phyloP scores from a whole-genome alignment of 1,284 basidiomycete genomes.

The Phellinidium pouzarii region DNA sequence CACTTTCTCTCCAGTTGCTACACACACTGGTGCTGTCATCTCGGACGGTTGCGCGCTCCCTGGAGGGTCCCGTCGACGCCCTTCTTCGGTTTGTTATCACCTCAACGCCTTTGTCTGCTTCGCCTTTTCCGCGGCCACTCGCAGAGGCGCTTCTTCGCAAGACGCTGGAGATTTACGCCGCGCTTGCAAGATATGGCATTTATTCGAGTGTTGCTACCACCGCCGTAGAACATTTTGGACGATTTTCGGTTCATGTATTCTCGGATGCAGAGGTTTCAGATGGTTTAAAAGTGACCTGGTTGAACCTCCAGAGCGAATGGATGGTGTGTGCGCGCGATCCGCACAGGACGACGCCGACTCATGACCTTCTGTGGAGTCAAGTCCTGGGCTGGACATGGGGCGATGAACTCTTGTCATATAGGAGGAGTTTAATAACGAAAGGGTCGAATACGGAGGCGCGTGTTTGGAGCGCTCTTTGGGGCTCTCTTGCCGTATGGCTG shows the following conservation, averaged over 20 bases:
- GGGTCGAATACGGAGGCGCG: slow-evolving; percentile 24
- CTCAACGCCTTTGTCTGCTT: slow-evolving; percentile 42
- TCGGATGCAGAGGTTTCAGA: slow-evolving; percentile 33
- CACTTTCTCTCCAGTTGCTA: slow-evolving; percentile 55
- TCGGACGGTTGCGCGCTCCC: slow-evolving; percentile 54
- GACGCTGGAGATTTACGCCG: slow-evolving; percentile 61
- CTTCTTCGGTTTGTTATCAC: slow-evolving; percentile 73
- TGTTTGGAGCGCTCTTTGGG: slow-evolving; percentile 47
- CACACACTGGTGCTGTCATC: slow-evolving; percentile 57
- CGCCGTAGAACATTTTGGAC: slow-evolving; percentile 47
- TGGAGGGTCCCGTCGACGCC: slow-evolving; percentile 53
- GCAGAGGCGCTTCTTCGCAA: slow-evolving; percentile 44
- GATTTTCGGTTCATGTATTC: slow-evolving; percentile 39
- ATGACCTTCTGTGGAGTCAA: slow-evolving; percentile 90
- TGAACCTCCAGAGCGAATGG: slow-evolving; percentile 62
- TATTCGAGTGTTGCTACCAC: slow-evolving; percentile 61
- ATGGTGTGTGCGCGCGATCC: slow-evolving; percentile 81
- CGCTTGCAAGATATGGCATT: slow-evolving; percentile 74
- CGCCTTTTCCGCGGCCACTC: slow-evolving; percentile 37
- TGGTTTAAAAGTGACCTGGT: slow-evolving; percentile 42
- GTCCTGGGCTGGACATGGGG: slow-evolving; percentile 72
- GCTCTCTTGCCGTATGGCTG: slow-evolving; percentile 57
- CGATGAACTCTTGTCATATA: slow-evolving; percentile 40
- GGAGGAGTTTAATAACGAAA: slow-evolving; percentile 25
- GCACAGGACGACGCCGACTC: slow-evolving; percentile 77